Evolutionary conservation across 345 rosid genomes (phyloP), one percentile per base, ranked within the genome.

Genomic region (Toxicodendron radicans): DNA sequence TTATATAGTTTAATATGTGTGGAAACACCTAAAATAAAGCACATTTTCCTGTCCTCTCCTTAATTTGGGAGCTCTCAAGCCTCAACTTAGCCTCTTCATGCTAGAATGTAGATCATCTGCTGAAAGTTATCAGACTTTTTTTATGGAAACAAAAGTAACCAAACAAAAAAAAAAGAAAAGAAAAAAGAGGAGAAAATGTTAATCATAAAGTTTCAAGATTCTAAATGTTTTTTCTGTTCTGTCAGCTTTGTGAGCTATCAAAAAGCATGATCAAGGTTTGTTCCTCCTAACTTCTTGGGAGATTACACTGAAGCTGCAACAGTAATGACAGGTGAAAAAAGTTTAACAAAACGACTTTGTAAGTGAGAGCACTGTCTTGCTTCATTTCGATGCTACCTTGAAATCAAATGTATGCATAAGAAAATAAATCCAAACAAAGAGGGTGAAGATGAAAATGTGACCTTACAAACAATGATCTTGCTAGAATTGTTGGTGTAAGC

Each of bases 401-500:
- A 52, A 30, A 69, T 32, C 46, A 57, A 68, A 24, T 17, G 13
- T 0, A 69, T 35, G 72, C 35, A 70, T 41, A 35, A 23, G 56
- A 53, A 75, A 14, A 10, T 18, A 23, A 61, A 67, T 38, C 9
- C 35, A 72, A 57, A 18, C 8, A 20, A 45, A 68, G 58, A 68
- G 62, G 61, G 24, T 67, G 43, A 41, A 21, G 65, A 16, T 1
- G 30, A 41, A 38, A 62, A 10, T 14, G 20, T 66, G 41, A 82
- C 88, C 86, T 83, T 75, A 73, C 88, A 85, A 48, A 68, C 46
- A n/a, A 64, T 59, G 74, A 52, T 52, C 62, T 45, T 49, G 72
- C 74, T 69, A 21, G 71, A 24, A 21, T 49, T 57, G 46, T 38
- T 69, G 76, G 78, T 5, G 57, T 43, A 58, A 66, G 86, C 82